Percentiles rank a stretch among this genome's conserved stretches.
phyloP scores from a whole-genome alignment of 1,139 yeast genomes.

The Yamadazyma conglobata region DNA sequence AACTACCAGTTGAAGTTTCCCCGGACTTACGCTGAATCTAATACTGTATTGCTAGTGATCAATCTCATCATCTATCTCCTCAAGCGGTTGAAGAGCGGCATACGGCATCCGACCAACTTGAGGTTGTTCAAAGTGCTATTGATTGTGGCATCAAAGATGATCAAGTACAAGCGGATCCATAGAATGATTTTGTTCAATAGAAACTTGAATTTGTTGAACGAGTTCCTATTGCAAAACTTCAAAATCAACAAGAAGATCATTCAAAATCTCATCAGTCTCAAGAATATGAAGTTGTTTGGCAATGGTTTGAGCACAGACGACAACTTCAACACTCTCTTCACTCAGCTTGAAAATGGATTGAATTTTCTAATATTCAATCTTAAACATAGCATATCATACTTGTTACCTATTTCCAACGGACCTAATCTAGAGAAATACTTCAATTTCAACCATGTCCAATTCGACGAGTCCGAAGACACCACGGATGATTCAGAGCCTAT shows the following conservation, averaged over 20 bases:
- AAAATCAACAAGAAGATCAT: slow-evolving; percentile 38
- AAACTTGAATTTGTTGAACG: slow-evolving; percentile 22
- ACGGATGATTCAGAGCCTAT: slow-evolving; percentile 5
- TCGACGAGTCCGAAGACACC: slow-evolving; percentile 14
- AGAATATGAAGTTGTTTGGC: slow-evolving; percentile 28
- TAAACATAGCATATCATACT: slow-evolving; percentile 24
- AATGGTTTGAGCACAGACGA: slow-evolving; percentile 1
- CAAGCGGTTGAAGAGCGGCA: slow-evolving; percentile 12
- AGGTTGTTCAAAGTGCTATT: slow-evolving; percentile 33
- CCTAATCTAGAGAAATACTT: slow-evolving; percentile 41
- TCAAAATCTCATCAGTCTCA: slow-evolving; percentile 27
- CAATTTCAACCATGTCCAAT: slow-evolving; percentile 31
- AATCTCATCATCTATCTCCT: slow-evolving; percentile 24
- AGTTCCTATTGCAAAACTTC: slow-evolving; percentile 35
- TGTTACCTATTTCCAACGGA: slow-evolving; percentile 38
- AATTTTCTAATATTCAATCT: slow-evolving; percentile 29
- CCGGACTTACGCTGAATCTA: slow-evolving; percentile 9
- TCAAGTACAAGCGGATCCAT: slow-evolving; percentile 26
- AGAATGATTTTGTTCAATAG: slow-evolving; percentile 24
- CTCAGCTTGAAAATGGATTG: slow-evolving; percentile 14
- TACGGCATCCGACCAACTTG: slow-evolving; percentile 7
- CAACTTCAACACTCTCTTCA: slow-evolving; percentile 4
- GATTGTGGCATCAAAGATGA: slow-evolving; percentile 27
- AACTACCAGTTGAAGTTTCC: slow-evolving; percentile 15
- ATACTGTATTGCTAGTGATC: slow-evolving; percentile 18